phyloP scores from a whole-genome alignment of 2,329 filamentous ascomycete genomes.

The Alternaria gansuensis region DNA sequence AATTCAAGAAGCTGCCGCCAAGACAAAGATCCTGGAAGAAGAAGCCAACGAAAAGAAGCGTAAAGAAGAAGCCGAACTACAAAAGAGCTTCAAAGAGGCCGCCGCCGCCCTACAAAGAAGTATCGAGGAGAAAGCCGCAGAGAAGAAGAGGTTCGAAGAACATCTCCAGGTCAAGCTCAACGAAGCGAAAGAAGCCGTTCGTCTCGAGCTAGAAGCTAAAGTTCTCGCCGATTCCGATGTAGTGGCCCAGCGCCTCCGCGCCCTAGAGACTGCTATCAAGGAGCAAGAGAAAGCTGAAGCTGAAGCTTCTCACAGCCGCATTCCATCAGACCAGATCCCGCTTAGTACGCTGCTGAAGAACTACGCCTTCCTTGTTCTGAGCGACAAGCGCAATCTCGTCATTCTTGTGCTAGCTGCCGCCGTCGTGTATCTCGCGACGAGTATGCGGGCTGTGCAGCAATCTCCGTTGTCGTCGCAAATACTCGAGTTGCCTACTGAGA shows the following conservation, averaged over 20 bases:
- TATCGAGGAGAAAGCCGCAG: conserved; percentile 40
- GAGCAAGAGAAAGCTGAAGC: conserved; percentile 26
- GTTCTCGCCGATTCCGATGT: conserved; percentile 40
- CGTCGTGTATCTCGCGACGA: conserved; percentile 54
- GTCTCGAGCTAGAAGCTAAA: conserved; percentile 45
- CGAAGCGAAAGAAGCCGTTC: conserved; percentile 46
- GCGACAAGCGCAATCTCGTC: conserved; percentile 63
- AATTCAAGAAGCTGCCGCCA: conserved; percentile 45
- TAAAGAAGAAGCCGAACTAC: conserved; percentile 38
- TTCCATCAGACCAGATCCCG: conserved; percentile 56
- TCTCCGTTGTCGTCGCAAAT: conserved; percentile 11
- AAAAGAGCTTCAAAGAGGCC: conserved; percentile 41
- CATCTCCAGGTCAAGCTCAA: conserved; percentile 41
- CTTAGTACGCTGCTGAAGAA: conserved; percentile 62
- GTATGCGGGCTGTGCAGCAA: conserved; percentile 28
- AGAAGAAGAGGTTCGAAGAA: conserved; percentile 42
- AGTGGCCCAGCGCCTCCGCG: conserved; percentile 43
- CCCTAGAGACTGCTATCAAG: conserved; percentile 42
- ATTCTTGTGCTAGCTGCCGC: conserved; percentile 58
- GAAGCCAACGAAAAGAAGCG: conserved; percentile 39
- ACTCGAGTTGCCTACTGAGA: background rate
- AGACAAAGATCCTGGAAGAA: conserved; percentile 40
- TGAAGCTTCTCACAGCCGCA: conserved; percentile 22
- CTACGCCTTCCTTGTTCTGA: conserved; percentile 62
- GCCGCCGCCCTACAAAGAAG: conserved; percentile 38